Evolutionary conservation across 169 alveolate species (phyloP), one percentile per base, ranked within the genome.

Genomic region (Sarcocystis neurona): DNA sequence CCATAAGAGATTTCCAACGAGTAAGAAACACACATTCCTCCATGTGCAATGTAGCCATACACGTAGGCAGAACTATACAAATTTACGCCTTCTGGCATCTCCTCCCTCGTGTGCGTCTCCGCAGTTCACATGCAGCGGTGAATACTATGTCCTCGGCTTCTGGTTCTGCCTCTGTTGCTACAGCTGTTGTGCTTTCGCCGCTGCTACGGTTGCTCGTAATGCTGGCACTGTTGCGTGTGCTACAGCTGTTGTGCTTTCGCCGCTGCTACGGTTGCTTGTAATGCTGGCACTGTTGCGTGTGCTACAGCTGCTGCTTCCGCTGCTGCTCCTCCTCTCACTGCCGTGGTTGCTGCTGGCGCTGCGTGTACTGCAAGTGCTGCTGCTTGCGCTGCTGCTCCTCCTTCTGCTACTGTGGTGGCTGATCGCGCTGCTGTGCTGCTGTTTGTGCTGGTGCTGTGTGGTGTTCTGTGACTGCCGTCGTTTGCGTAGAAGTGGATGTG

Each of bases 401-500:
- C 20, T 4, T 27, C 70, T 58, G 70, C 20, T n/a, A 6, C n/a
- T 58, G 70, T n/a, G 15, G 27, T 2, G 15, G 0, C 39, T 10
- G n/a, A 0, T 58, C 27, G n/a, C 39, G 27, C 20, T 18, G 23
- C 63, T 27, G 8, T 58, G 0, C 27, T 3, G n/a, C n/a, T 58
- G 20, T 10, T 34, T 4, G n/a, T 4, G 70, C n/a, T 2, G 27
- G 20, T 34, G 20, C 70, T 74, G 30, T 79, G 34, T 44, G 39
- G 56, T 0, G 5, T 39, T 63, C 43, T 46, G 20, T 56, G n/a
- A n/a, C n/a, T n/a, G n/a, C n/a, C n/a, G n/a, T n/a, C n/a, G n/a
- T n/a, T n/a, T n/a, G n/a, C n/a, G n/a, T n/a, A 85, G 90, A 85
- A 85, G 32, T 85, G 68, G 74, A 43, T 34, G 6, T 85, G 90